These are phyloP conservation scores for Boletus patriciae DNA, from an alignment of 768 basidiomycete species.

Conservation along the genomic window DNA sequence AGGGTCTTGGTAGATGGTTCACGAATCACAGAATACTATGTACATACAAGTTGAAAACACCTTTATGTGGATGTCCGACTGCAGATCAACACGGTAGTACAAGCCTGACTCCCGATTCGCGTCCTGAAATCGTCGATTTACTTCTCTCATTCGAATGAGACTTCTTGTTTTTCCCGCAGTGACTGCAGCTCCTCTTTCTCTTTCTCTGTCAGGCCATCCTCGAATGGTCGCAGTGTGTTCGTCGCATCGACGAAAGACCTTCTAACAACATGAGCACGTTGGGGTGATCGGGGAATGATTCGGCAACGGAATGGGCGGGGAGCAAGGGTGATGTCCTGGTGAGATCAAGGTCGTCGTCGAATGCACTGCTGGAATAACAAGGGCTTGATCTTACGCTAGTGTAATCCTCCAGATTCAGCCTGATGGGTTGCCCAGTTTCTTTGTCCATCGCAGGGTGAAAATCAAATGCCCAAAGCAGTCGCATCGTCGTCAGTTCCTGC, in stretches of 20 bases:
- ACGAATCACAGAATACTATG: background rate
- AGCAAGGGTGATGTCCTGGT: constrained; percentile 1
- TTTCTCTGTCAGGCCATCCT: background rate
- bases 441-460: constrained; percentile 1
- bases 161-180: background rate
- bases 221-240: background rate
- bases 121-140: background rate
- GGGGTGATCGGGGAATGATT: constrained; percentile 1
- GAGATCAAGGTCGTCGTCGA: background rate
- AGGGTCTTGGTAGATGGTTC: background rate
- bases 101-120: background rate
- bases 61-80: background rate
- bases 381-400: background rate
- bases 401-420: background rate
- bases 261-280: background rate
- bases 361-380: background rate
- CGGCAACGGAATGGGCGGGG: constrained; percentile 6
- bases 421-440: background rate
- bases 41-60: background rate
- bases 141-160: background rate
- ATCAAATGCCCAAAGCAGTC: constrained; percentile 6
- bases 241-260: constrained; percentile 5
- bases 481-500: constrained; percentile 3
- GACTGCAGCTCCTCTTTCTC: background rate
- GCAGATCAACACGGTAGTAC: background rate